Conservation (phyloP, 345 rosid genomes). For the Pistacia integerrima region DNA sequence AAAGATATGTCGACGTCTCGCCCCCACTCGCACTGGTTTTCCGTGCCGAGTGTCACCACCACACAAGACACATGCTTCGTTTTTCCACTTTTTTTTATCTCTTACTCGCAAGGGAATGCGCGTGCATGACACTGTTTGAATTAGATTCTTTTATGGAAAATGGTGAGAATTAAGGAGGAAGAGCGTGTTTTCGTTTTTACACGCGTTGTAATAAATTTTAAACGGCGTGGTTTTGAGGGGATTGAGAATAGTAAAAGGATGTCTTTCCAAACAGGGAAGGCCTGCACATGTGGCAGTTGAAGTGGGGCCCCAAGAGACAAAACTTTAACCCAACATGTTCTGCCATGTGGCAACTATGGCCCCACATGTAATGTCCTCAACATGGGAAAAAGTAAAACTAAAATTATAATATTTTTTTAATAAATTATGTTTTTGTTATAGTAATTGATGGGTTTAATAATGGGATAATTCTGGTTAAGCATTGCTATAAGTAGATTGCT, state of each 20-base stretch:
- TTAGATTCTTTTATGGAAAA: no score
- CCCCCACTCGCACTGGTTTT: slow-evolving; percentile 11
- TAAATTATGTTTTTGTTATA: no score
- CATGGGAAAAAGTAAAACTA: no score
- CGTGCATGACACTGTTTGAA: not conserved
- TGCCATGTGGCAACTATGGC: slow-evolving; percentile 20
- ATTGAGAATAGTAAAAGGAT: not conserved
- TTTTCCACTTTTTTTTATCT: not conserved
- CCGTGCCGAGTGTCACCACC: slow-evolving; percentile 23
- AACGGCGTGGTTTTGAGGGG: not conserved
- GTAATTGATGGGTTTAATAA: no score
- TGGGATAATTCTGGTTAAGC: no score
- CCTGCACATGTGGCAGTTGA: not conserved
- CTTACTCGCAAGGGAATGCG: not conserved
- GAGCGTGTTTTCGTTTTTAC: not conserved
- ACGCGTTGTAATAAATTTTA: not conserved
- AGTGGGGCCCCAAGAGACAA: not conserved
- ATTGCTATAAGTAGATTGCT: no score
- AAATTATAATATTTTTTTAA: no score
- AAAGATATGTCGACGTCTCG: slow-evolving; percentile 15
- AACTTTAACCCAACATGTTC: slow-evolving; percentile 16
- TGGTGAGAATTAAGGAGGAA: no score
- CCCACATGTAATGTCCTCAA: not conserved
- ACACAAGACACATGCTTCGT: no score
- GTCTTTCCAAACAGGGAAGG: not conserved